Evolutionary conservation across 257 asterid genomes (phyloP).

Genomic region (Solanum clarkiae): DNA sequence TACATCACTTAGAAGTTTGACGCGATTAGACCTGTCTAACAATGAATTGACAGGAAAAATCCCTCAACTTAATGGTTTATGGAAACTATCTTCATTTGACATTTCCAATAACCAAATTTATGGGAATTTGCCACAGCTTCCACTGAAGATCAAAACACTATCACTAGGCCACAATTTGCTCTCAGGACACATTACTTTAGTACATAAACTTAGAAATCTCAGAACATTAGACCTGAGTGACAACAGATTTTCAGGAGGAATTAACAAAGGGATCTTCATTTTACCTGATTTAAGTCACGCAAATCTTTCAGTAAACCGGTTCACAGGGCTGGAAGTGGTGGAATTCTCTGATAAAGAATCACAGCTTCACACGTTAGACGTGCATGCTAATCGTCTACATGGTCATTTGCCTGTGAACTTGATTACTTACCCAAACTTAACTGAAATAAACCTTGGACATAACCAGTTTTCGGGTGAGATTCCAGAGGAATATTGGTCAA

Average conservation of each 20-base stretch:
- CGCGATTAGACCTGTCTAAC: slow-evolving; percentile 9
- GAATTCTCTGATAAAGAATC: not conserved
- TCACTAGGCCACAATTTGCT: slow-evolving; percentile 17
- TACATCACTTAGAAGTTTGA: slow-evolving; percentile 13
- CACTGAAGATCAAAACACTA: slow-evolving; percentile 9
- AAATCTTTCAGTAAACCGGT: slow-evolving; percentile 24
- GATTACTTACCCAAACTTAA: slow-evolving; percentile 18
- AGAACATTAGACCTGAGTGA: slow-evolving; percentile 22
- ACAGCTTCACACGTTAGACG: slow-evolving; percentile 16
- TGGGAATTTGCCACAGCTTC: slow-evolving; percentile 28
- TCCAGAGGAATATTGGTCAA: slow-evolving; percentile 20
- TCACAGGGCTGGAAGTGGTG: slow-evolving; percentile 12
- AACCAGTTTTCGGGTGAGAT: slow-evolving; percentile 28
- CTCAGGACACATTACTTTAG: slow-evolving; percentile 16
- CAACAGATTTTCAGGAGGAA: slow-evolving; percentile 26
- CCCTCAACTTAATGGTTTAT: slow-evolving; percentile 26
- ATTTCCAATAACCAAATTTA: slow-evolving; percentile 26
- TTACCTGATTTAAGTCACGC: slow-evolving; percentile 10
- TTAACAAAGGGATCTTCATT: slow-evolving; percentile 13
- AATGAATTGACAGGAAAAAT: slow-evolving; percentile 27
- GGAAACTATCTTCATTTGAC: slow-evolving; percentile 31
- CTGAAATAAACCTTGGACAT: slow-evolving; percentile 23
- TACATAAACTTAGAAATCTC: slow-evolving; percentile 16
- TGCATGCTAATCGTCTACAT: slow-evolving; percentile 15
- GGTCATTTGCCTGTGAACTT: slow-evolving; percentile 28